These are phyloP conservation scores for Starmerella sirachaensis DNA, from an alignment of 805 yeast species.

Conservation along the genomic window DNA sequence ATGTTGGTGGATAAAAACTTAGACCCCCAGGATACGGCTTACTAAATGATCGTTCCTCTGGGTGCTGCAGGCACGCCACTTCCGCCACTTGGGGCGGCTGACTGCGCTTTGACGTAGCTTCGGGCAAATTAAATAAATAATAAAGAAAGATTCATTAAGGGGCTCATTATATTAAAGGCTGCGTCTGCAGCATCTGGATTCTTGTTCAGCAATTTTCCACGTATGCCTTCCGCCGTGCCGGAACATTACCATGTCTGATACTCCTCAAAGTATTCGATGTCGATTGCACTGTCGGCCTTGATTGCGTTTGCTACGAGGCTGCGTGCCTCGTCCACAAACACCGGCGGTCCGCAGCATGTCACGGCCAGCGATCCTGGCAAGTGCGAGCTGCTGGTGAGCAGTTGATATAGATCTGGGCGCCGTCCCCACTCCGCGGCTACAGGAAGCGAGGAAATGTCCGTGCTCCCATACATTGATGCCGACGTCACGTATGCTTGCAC, in stretches of 20 bases:
- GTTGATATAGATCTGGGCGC: slow-evolving; percentile 6
- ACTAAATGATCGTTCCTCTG: too few species aligned
- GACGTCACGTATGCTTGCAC: slow-evolving; percentile 1
- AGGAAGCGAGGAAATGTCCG: too few species aligned
- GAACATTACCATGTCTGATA: slow-evolving; percentile 49
- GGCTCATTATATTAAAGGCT: neutral
- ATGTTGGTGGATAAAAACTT: neutral
- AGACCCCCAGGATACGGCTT: too few species aligned
- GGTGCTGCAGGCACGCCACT: too few species aligned
- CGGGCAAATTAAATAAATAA: too few species aligned
- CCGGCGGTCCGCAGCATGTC: slow-evolving; percentile 51
- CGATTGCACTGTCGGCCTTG: slow-evolving; percentile 32
- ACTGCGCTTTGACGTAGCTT: too few species aligned
- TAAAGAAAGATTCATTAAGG: neutral
- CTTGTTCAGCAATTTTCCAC: neutral
- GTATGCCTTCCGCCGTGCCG: neutral
- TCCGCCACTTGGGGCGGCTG: too few species aligned
- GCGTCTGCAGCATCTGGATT: neutral
- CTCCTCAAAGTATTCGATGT: slow-evolving; percentile 58
- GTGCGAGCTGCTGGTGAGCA: slow-evolving; percentile 26
- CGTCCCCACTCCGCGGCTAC: neutral
- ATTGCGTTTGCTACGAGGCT: slow-evolving; percentile 32
- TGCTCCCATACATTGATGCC: neutral
- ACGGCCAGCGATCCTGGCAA: slow-evolving; percentile 38
- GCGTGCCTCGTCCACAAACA: slow-evolving; percentile 48